Percentiles rank a stretch among this genome's conserved stretches.
phyloP scores from a whole-genome alignment of 2,329 filamentous ascomycete species.

The Arthrobotrys musiformis region DNA sequence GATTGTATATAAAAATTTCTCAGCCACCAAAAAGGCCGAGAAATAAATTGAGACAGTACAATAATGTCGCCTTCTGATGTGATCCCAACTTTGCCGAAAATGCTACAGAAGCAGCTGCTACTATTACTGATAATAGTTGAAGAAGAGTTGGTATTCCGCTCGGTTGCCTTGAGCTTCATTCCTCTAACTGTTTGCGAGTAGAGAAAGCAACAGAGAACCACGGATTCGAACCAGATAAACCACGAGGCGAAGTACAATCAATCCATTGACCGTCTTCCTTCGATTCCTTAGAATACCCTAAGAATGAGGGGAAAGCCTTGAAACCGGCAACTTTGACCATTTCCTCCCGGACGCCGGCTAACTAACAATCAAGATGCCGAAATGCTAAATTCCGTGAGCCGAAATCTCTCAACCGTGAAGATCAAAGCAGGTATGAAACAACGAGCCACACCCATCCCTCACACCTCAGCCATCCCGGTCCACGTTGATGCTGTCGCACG shows the following conservation, averaged over 20 bases:
- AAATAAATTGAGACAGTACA: not conserved
- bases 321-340: not conserved
- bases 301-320: not conserved
- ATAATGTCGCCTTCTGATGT: not conserved
- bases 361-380: not conserved
- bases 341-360: not conserved
- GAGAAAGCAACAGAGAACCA: not conserved
- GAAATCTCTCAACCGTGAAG: not conserved
- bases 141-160: constrained; percentile 15
- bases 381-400: not conserved
- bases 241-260: too few species aligned
- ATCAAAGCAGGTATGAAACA: constrained; percentile 39
- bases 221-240: too few species aligned
- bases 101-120: not conserved
- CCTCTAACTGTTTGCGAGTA: constrained; percentile 44
- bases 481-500: constrained; percentile 34
- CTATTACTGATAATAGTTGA: constrained; percentile 16
- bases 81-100: not conserved
- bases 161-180: constrained; percentile 16
- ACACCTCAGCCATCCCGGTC: constrained; percentile 22
- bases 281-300: too few species aligned
- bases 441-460: constrained; percentile 48
- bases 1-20: constrained; percentile 13
- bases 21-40: not conserved
- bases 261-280: too few species aligned